Conservation (phyloP, 768 basidiomycete genomes). For the Lepiota subincarnata region DNA sequence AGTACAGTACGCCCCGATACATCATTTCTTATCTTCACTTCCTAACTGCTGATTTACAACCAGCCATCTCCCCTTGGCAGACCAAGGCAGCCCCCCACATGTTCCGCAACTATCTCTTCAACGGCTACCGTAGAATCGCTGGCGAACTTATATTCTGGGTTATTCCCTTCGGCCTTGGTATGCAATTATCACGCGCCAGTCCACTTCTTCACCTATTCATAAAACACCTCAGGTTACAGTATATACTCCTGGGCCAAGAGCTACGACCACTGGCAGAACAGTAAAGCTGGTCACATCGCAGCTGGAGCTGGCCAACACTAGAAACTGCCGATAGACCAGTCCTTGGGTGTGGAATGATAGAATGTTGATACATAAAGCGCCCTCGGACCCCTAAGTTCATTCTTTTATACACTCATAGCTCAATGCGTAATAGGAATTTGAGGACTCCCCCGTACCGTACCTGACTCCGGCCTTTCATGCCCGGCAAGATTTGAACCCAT, state of each 20-base stretch:
- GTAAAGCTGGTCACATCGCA: constrained; percentile 78
- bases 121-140: constrained; percentile 76
- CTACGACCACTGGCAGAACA: constrained; percentile 63
- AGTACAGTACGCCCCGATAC: constrained; percentile 65
- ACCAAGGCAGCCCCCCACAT: constrained; percentile 69
- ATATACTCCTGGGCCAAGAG: constrained; percentile 78
- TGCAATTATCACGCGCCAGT: constrained; percentile 20
- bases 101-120: constrained; percentile 76
- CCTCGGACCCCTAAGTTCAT: background rate
- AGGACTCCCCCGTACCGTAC: too few species aligned
- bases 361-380: background rate
- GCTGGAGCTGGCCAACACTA: constrained; percentile 32
- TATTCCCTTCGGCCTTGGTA: constrained; percentile 74
- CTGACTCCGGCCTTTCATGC: too few species aligned
- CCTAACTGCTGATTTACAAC: constrained; percentile 1
- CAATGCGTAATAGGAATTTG: background rate
- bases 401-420: background rate
- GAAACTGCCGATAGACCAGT: constrained; percentile 10
- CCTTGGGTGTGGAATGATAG: background rate
- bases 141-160: constrained; percentile 75
- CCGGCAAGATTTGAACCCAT: too few species aligned
- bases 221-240: constrained; percentile 52
- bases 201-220: background rate
- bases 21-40: background rate
- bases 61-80: constrained; percentile 83